These are phyloP conservation scores for Artemisia argyi DNA, from an alignment of 129 eudicot genomes.

Conservation along the genomic window DNA sequence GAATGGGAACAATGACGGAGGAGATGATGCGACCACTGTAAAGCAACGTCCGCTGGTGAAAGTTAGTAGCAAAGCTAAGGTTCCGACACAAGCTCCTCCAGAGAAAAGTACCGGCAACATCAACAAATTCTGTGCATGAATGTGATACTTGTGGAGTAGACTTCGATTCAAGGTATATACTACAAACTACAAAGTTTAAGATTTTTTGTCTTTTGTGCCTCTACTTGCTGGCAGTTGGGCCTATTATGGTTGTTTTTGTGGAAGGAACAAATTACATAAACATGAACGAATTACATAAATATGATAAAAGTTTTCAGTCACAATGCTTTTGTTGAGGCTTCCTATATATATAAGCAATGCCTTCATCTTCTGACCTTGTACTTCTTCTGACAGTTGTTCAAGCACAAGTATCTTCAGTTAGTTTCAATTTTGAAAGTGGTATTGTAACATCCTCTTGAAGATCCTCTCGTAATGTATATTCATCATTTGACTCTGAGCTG, in stretches of 20 bases:
- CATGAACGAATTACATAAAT: slow-evolving; percentile 25
- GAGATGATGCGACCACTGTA: slow-evolving; percentile 30
- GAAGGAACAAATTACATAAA: slow-evolving; percentile 75
- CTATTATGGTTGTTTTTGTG: slow-evolving; percentile 12
- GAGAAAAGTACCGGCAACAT: slow-evolving; percentile 51
- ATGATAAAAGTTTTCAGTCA: no score
- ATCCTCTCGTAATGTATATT: slow-evolving; percentile 45
- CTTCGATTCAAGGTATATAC: slow-evolving; percentile 75
- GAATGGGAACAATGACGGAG: slow-evolving; percentile 18
- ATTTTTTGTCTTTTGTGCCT: not conserved
- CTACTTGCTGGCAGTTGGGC: slow-evolving; percentile 5
- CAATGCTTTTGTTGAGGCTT: no score
- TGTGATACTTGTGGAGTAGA: slow-evolving; percentile 86
- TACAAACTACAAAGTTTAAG: not conserved
- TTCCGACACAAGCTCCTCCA: slow-evolving; percentile 37
- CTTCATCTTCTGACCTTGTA: no score
- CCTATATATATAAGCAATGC: no score
- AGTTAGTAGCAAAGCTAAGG: slow-evolving; percentile 29
- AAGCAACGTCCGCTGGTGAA: slow-evolving; percentile 44
- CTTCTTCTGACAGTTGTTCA: no score
- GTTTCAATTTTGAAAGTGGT: not conserved
- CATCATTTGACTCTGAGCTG: slow-evolving; percentile 73
- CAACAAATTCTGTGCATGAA: slow-evolving; percentile 50
- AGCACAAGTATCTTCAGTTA: not conserved
- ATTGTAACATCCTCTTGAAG: slow-evolving; percentile 10